Evolutionary conservation across 192 early-diverging fungal genomes (phyloP), one percentile per base, ranked within the genome.

Genomic region (Backusella macrospora): DNA sequence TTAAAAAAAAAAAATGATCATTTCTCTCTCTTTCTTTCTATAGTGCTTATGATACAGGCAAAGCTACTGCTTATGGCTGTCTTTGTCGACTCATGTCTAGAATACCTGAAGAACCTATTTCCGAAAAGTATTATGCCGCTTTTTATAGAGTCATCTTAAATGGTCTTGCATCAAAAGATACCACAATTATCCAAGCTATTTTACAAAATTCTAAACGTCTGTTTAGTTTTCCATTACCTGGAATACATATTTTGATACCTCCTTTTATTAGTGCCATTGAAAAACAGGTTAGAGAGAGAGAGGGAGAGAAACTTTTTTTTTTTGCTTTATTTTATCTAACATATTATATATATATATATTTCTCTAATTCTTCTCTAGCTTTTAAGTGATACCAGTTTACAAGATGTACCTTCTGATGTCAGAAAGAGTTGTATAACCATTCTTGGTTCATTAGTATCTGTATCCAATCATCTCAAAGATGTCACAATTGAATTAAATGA

Each of bases 71-170:
- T 5, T 89, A 85, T 80, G 91, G 90, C 12, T 82, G 83, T 47
- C 74, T 96, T 14, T 95, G 95, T 71, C 77, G 89, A 23, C 85
- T 94, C 70, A 91, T 96, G 88, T 93, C 89, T 68, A 84, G 88
- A n/a, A 76, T 88, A 29, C 88, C 89, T 44, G 92, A 95, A 67
- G 90, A 92, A 74, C 71, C 78, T 3, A 76, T 92, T 52, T 75
- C 87, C 44, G 75, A 83, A 8, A 77, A 83, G 23, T 89, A 85
- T 65, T 89, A 89, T 77, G 55, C 84, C 0, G 83, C 92, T 62
- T 96, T 96, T 77, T 96, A 96, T 75, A 72, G 82, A 55, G 68
- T 88, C 5, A 44, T 95, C 18, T 70, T 91, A 2, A 89, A 91
- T 86, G 92, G 86, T 0, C 73, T 93, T 39, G 38, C 72, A 62